Conservation (phyloP, 2,329 filamentous ascomycete species). For the Trichoderma atrobrunneum region DNA sequence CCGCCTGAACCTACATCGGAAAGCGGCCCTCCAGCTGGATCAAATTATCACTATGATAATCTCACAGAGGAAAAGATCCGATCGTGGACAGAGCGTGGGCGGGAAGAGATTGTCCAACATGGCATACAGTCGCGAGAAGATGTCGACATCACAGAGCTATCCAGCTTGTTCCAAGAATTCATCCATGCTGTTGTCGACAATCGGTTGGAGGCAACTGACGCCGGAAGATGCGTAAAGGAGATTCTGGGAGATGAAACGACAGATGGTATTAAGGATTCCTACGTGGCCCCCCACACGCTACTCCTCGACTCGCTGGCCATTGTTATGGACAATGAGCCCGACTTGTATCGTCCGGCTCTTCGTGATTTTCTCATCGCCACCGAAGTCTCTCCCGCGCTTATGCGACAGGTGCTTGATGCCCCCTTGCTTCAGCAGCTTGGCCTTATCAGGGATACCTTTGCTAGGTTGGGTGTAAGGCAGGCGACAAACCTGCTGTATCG, state of each 20-base stretch:
- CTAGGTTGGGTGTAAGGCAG: slow-evolving; percentile 78
- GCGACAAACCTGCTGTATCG: slow-evolving; percentile 92
- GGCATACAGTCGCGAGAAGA: slow-evolving; percentile 63
- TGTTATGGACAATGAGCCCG: slow-evolving; percentile 67
- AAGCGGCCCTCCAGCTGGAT: slow-evolving; percentile 35
- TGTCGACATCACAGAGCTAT: slow-evolving; percentile 66
- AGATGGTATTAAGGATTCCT: slow-evolving; percentile 49
- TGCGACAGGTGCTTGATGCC: slow-evolving; percentile 82
- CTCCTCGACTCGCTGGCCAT: slow-evolving; percentile 84
- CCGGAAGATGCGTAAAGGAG: slow-evolving; percentile 70
- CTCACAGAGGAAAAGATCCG: slow-evolving; percentile 67
- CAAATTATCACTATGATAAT: slow-evolving; percentile 69
- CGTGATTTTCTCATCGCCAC: slow-evolving; percentile 69
- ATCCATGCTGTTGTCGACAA: slow-evolving; percentile 71
- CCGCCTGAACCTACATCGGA: slow-evolving; percentile 26
- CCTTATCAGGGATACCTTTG: slow-evolving; percentile 81
- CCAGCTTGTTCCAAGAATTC: slow-evolving; percentile 79
- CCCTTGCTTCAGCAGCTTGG: slow-evolving; percentile 71
- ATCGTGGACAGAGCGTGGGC: slow-evolving; percentile 66
- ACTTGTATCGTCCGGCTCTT: slow-evolving; percentile 49
- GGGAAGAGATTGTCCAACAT: slow-evolving; percentile 63
- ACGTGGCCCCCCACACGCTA: slow-evolving; percentile 59
- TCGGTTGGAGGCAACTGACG: slow-evolving; percentile 63
- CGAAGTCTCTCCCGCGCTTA: slow-evolving; percentile 65
- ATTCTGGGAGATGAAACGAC: slow-evolving; percentile 61